These are phyloP conservation scores for Malus fusca DNA, from an alignment of 306 rosid species.

Conservation along the genomic window DNA sequence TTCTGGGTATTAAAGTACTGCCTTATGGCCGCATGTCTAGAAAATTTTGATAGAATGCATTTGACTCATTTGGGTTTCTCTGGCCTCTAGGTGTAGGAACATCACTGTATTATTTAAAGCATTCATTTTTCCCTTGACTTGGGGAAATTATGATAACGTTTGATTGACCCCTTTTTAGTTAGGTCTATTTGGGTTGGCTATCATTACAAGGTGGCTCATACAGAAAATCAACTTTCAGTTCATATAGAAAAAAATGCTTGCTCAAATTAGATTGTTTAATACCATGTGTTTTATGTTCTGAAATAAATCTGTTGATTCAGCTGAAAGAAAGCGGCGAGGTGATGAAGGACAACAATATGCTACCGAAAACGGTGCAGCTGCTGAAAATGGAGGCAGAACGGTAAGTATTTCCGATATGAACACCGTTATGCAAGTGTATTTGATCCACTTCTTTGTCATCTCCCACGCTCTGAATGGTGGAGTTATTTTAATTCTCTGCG, in stretches of 20 bases:
- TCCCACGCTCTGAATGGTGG: background rate
- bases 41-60: background rate
- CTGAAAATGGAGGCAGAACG: conserved; percentile 67
- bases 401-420: conserved; percentile 33
- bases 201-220: background rate
- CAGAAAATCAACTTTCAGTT: background rate
- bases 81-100: background rate
- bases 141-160: background rate
- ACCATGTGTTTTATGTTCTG: background rate
- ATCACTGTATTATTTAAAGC: background rate
- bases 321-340: conserved; percentile 66
- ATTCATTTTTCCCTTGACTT: background rate
- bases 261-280: background rate
- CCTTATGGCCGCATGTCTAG: background rate
- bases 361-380: conserved; percentile 51
- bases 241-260: background rate
- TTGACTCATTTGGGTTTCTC: background rate
- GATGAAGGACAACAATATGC: conserved; percentile 60
- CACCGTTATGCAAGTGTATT: background rate
- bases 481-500: background rate
- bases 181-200: background rate
- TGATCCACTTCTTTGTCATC: background rate
- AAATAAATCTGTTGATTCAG: conserved; percentile 36
- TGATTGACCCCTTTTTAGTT: background rate
- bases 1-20: background rate